Conservation (phyloP, 169 alveolate genomes). For the Theileria equi region DNA sequence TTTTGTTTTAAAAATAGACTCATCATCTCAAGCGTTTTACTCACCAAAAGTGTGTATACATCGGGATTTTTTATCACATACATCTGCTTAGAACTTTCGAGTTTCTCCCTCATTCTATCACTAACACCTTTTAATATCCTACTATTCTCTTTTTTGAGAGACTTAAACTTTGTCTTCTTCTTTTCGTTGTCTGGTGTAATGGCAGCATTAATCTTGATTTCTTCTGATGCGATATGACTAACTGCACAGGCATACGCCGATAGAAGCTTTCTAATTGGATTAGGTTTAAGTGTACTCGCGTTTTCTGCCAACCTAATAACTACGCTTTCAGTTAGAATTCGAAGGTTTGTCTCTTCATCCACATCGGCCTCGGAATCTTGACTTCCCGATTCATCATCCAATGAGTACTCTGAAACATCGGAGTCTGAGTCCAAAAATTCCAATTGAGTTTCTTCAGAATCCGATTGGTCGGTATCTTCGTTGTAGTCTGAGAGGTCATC, state of each 20-base stretch:
- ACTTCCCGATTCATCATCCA: conserved; percentile 8
- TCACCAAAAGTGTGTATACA: conserved; percentile 27
- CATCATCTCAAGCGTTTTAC: conserved; percentile 4
- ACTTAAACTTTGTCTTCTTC: background rate
- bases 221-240: conserved; percentile 5
- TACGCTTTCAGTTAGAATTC: conserved; percentile 2
- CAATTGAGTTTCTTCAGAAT: no score
- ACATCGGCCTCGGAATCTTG: conserved; percentile 22
- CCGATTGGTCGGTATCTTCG: conserved; percentile 33
- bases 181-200: background rate
- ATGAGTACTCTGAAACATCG: conserved; percentile 12
- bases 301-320: conserved; percentile 15
- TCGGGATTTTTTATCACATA: conserved; percentile 21
- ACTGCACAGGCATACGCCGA: conserved; percentile 27
- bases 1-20: conserved; percentile 1
- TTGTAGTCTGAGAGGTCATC: conserved; percentile 33
- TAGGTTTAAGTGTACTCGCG: conserved; percentile 1
- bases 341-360: conserved; percentile 23
- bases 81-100: background rate
- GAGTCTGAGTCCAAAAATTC: background rate
- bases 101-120: conserved; percentile 10
- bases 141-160: background rate
- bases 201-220: background rate
- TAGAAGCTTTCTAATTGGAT: conserved; percentile 12
- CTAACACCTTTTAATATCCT: background rate